A percentile compares a stretch with the other conserved stretches of the same genome.
Conservation (phyloP, 805 yeast genomes). For the Nakazawaea molendinolei region DNA sequence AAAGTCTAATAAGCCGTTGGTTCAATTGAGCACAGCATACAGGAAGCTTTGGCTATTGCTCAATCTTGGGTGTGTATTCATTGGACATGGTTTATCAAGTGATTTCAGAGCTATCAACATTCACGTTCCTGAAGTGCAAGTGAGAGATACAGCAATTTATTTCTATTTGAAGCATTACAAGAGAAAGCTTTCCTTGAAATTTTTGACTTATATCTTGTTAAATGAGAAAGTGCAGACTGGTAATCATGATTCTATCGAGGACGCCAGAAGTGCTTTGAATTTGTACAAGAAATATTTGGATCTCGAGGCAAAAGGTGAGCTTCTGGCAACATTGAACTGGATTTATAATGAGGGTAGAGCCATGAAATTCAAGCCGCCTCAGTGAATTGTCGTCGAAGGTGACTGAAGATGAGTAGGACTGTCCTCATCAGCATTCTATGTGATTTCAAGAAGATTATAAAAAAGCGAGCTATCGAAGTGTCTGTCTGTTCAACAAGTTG, state of each 20-base stretch:
- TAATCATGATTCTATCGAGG: constrained; percentile 96
- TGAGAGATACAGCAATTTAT: constrained; percentile 81
- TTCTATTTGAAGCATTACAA: constrained; percentile 71
- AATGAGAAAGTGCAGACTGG: constrained; percentile 78
- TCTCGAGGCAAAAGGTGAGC: constrained; percentile 47
- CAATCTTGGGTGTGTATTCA: constrained; percentile 84
- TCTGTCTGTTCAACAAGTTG: no score
- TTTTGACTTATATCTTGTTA: constrained; percentile 74
- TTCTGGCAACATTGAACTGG: constrained; percentile 55
- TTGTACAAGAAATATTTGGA: constrained; percentile 69
- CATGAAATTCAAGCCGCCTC: constrained; percentile 46
- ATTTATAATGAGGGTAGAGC: constrained; percentile 68
- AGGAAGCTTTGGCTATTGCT: constrained; percentile 84
- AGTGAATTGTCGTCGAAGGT: no score
- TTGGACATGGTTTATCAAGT: constrained; percentile 88
- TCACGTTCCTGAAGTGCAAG: constrained; percentile 78
- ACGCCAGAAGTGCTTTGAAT: constrained; percentile 79
- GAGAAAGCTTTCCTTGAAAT: constrained; percentile 77
- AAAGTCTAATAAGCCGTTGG: constrained; percentile 60
- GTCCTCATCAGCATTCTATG: no score
- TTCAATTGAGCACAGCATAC: constrained; percentile 76
- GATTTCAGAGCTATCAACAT: constrained; percentile 93
- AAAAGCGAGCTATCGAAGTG: no score
- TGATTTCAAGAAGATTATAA: no score
- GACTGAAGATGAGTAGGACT: no score